These are phyloP conservation scores for Entophlyctis luteolus DNA, from an alignment of 192 early-diverging fungal species.

Conservation along the genomic window DNA sequence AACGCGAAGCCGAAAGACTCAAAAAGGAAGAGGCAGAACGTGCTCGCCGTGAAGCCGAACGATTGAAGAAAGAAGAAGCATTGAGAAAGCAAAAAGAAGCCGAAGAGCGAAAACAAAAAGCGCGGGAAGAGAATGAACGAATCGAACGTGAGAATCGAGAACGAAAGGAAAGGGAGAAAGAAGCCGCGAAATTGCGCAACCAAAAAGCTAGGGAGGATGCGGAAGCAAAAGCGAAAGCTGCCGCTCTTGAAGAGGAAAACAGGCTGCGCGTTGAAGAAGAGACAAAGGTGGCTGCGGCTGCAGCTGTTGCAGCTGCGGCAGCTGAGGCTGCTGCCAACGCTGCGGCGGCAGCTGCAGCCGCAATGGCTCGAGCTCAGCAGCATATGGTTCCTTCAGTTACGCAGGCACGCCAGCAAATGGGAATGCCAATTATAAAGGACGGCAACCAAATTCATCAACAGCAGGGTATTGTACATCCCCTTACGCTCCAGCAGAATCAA, in stretches of 20 bases:
- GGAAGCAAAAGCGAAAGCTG: background rate
- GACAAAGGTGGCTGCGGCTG: background rate
- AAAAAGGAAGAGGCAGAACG: constrained; percentile 63
- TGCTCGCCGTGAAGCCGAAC: constrained; percentile 41
- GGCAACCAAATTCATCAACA: background rate
- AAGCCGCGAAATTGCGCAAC: constrained; percentile 9
- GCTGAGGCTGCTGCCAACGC: background rate
- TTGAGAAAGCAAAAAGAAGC: constrained; percentile 53
- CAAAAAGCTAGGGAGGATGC: constrained; percentile 16
- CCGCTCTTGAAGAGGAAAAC: background rate
- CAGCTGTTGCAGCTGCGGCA: background rate
- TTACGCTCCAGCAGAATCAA: background rate
- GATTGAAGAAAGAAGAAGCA: constrained; percentile 36
- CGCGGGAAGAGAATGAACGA: constrained; percentile 49
- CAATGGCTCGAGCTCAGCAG: background rate
- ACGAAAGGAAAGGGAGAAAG: constrained; percentile 44
- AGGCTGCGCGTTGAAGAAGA: background rate
- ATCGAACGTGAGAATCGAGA: constrained; percentile 48
- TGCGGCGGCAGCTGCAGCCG: background rate
- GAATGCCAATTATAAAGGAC: background rate
- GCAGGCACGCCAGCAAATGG: background rate
- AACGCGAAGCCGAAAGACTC: constrained; percentile 44
- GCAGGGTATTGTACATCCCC: background rate
- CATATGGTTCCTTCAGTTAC: background rate
- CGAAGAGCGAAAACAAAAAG: constrained; percentile 44